Evolutionary conservation across 1,139 yeast genomes (phyloP), one percentile per base, ranked within the genome.

Genomic region (Kurtzmaniella natalensis): DNA sequence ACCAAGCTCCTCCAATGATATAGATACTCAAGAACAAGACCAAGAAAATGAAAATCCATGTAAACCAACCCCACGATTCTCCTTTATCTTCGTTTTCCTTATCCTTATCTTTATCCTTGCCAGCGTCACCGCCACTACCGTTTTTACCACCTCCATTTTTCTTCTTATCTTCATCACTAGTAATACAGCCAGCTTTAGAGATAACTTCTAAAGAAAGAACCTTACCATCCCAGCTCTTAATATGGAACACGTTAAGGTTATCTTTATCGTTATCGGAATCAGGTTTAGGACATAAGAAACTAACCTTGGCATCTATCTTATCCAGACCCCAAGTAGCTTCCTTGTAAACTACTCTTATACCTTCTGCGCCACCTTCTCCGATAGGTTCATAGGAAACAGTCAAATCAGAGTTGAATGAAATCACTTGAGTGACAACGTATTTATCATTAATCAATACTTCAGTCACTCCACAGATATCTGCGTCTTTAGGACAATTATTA

Each of bases 1-100:
- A 72, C 83, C 94, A 87, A 0, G 95, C 89, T 13, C 85, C 83
- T 15, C 83, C 85, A 37, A 83, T 71, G 25, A 87, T 76, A 53
- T 85, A 87, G 35, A 75, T 76, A 37, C 89, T 77, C 45, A 84
- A 70, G 40, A 76, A 76, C 30, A 88, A 59, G 9, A 85, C 78
- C 45, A 80, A 64, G 47, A 82, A 74, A 46, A 83, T 70, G 46
- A 83, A 70, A 5, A 81, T 58, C 86, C 88, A 81, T 2, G 86
- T 77, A 50, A 82, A 81, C 81, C 86, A 81, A 31, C 83, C 87
- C 85, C 83, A 78, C 23, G 78, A 77, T 48, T 64, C 71, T 21
- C 71, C 72, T 32, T 48, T 51, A 32, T 63, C 67, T 18, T 44
- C 49, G 13, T 44, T 42, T 23, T 40, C 37, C 17, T 46, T 45